Base-by-base conservation (phyloP, 352 stramenopile genomes). In the Pythium sp. region DNA sequence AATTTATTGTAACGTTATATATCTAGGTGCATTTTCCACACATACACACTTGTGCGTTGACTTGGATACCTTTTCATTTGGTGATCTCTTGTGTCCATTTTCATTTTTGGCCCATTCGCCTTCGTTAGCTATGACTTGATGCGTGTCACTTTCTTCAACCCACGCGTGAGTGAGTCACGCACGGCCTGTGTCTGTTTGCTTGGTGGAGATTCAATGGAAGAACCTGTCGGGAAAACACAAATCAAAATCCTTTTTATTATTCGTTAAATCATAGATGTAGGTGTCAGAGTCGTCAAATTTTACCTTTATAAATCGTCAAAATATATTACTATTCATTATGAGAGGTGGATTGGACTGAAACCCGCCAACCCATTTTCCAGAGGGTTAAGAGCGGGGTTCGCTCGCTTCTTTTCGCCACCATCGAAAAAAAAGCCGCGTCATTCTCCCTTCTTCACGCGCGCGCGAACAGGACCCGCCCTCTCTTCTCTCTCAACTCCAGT, bases 1-100 rank as follows among this genome's bases (percentile, higher is more conserved):
- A 72, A 62, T 68, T 72, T 68, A 72, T 72, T 69, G 32, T 68
- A 65, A 65, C 36, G 43, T 65, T 55, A 58, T 65, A 54, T 65
- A 46, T 61, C 11, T 47, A 64, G 58, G 36, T 64, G 26, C 58
- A 54, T 64, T 22, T 55, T 55, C 5, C 41, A 36, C 7, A 12
- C 55, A 60, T 5, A 18, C 1, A 24, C 53, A 58, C 24, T 26
- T n/a, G 49, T 20, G 20, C 9, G 34, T 58, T 26, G 24, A 26
- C 24, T 26, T 26, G 24, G 11, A 8, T 62, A 6, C 8, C 8
- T 26, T 58, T 58, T 15, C 14, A 41, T 12, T 46, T 46, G 28
- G 28, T 59, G 28, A 9, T 0, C 28, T 41, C 36, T 60, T 62
- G 32, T 1, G n/a, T 30, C 15, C 24, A 30, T 38, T 43, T 43